Evolutionary conservation across 129 eudicot species (phyloP).

Genomic region (Tanacetum coccineum): DNA sequence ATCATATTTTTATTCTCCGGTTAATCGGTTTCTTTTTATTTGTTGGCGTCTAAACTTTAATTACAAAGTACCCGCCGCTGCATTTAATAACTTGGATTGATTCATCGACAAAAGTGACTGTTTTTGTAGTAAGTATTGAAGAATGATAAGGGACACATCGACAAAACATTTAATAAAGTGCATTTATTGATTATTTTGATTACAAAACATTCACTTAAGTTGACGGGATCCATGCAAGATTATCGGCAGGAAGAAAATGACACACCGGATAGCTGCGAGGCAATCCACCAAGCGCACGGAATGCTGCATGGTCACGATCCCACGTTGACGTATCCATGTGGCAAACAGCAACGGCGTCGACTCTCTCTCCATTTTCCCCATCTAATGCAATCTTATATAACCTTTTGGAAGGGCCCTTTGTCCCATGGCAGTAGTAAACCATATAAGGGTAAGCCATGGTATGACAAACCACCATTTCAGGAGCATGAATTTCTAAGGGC

Average conservation of each 20-base stretch:
- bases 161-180: too few species aligned
- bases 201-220: not conserved
- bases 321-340: slow-evolving; percentile 36
- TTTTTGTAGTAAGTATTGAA: too few species aligned
- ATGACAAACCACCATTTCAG: slow-evolving; percentile 34
- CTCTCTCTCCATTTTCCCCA: slow-evolving; percentile 31
- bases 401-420: slow-evolving; percentile 27
- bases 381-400: slow-evolving; percentile 28
- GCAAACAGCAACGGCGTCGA: slow-evolving; percentile 38
- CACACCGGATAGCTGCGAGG: slow-evolving; percentile 36
- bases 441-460: slow-evolving; percentile 41
- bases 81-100: too few species aligned
- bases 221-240: slow-evolving; percentile 25
- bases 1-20: too few species aligned
- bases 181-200: too few species aligned
- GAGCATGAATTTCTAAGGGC: slow-evolving; percentile 25
- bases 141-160: too few species aligned
- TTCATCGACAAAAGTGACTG: too few species aligned
- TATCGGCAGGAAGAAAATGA: slow-evolving; percentile 33
- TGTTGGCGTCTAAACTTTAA: too few species aligned
- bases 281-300: slow-evolving; percentile 27
- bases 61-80: too few species aligned
- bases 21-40: too few species aligned
- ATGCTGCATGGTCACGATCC: slow-evolving; percentile 28
- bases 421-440: slow-evolving; percentile 34